These are phyloP conservation scores for Suhomyces anneliseae DNA, from an alignment of 1,139 yeast genomes.

Conservation along the genomic window DNA sequence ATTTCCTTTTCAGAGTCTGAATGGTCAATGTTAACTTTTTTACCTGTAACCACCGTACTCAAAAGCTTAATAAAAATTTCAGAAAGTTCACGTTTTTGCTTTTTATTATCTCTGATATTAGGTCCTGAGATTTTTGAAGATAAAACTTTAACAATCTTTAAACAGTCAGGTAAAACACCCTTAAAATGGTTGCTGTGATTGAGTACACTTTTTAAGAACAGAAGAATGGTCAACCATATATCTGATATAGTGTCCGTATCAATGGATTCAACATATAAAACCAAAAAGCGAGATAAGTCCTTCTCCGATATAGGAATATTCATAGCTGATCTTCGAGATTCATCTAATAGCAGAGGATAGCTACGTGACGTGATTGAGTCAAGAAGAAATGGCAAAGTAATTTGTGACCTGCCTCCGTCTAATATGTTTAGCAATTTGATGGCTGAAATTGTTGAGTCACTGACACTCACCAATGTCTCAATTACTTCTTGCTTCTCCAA, in stretches of 20 bases:
- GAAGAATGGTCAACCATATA: constrained; percentile 58
- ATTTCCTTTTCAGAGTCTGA: constrained; percentile 9
- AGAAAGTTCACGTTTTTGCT: constrained; percentile 61
- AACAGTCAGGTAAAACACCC: constrained; percentile 49
- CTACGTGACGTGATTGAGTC: constrained; percentile 49
- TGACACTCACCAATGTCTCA: constrained; percentile 56
- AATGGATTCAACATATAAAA: constrained; percentile 59
- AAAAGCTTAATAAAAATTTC: constrained; percentile 63
- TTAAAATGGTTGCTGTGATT: constrained; percentile 51
- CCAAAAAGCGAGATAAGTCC: constrained; percentile 51
- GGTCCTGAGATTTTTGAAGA: constrained; percentile 57
- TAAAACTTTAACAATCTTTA: constrained; percentile 51
- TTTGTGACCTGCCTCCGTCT: constrained; percentile 81
- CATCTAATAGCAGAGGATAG: constrained; percentile 32
- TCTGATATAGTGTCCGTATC: constrained; percentile 79
- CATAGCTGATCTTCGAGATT: constrained; percentile 41
- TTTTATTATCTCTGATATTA: constrained; percentile 61
- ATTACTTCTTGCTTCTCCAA: constrained; percentile 75
- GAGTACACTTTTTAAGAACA: constrained; percentile 59
- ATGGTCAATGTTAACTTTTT: constrained; percentile 8
- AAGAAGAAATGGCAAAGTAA: constrained; percentile 69
- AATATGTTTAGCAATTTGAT: constrained; percentile 66
- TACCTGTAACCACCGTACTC: constrained; percentile 27
- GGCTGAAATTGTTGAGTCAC: constrained; percentile 18
- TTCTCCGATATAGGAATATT: constrained; percentile 42